Evolutionary conservation across 768 basidiomycete species (phyloP).

Genomic region (Lactarius pseudohatsudake): DNA sequence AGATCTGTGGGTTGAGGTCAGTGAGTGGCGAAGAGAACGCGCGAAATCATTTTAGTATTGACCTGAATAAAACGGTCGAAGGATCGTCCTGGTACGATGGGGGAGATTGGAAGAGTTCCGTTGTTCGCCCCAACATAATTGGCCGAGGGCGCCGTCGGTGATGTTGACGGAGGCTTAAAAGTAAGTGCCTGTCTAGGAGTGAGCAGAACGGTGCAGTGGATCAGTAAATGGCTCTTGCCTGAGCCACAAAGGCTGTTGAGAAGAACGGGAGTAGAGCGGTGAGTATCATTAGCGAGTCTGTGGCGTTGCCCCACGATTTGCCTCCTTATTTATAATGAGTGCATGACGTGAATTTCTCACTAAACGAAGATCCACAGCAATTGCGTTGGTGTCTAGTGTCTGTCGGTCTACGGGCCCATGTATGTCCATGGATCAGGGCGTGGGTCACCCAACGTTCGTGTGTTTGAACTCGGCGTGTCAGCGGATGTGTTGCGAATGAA

Average conservation of each 20-base stretch:
- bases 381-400: too few relatives aligned
- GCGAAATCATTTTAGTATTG: neutral
- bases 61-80: slow-evolving; percentile 21
- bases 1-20: neutral
- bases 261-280: neutral
- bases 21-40: neutral
- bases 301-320: neutral
- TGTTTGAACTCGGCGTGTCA: too few relatives aligned
- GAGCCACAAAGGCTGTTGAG: neutral
- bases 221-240: neutral
- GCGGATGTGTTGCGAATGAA: too few relatives aligned
- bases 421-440: too few relatives aligned
- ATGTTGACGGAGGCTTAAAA: slow-evolving; percentile 7
- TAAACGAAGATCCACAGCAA: too few relatives aligned
- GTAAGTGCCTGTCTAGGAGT: neutral
- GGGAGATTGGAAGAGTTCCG: slow-evolving; percentile 9
- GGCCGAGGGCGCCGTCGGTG: slow-evolving; percentile 1
- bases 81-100: neutral
- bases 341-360: too few relatives aligned
- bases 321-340: neutral
- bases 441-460: too few relatives aligned
- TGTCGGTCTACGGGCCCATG: too few relatives aligned
- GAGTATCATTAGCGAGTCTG: neutral
- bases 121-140: slow-evolving; percentile 21
- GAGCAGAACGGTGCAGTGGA: neutral